Evolutionary conservation across 345 rosid species (phyloP), one percentile per base, ranked within the genome.

Genomic region (Hirschfeldia incana): DNA sequence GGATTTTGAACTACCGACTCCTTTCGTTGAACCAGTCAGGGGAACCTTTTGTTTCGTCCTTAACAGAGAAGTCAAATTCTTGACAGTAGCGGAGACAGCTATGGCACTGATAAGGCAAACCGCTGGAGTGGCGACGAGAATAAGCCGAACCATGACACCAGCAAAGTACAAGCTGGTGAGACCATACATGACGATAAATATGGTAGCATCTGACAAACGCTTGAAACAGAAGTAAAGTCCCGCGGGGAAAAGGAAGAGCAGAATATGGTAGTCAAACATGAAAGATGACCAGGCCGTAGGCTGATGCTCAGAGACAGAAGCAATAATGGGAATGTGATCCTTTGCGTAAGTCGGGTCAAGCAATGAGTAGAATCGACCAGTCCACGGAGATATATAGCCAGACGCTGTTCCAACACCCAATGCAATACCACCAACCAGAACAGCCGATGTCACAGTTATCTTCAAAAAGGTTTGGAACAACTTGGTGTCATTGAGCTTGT

Each of bases 251-350:
- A 95, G 94, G 90, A 95, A 88, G 80, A 95, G 98, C 76, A 95
- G 85, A 75, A 93, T 95, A 71, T 95, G 99, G 76, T 88, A 95
- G 71, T 95, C 99, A 80, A 93, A 94, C 99, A 95, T 92, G 88
- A 93, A 96, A 65, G 99, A 96, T 29, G 99, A 96, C 99, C 99
- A 96, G 0, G 99, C 99, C 1, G 99, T 96, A 37, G 99, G 99
- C 84, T 96, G 99, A 88, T 96, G 99, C 92, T 96, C 99, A n/a
- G 99, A 96, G 67, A 96, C 99, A 76, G 99, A 96, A 26, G 99
- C 99, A 79, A 96, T 96, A 65, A 93, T 96, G 44, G 99, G 99
- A 67, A 93, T 96, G 76, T 96, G 97, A 86, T 91, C 98, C 85
- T 96, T 96, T 1, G 99, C 99, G 1, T 96, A 96, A 8, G 99